Conservation (phyloP, 257 asterid species). For the Echites panduratus region DNA sequence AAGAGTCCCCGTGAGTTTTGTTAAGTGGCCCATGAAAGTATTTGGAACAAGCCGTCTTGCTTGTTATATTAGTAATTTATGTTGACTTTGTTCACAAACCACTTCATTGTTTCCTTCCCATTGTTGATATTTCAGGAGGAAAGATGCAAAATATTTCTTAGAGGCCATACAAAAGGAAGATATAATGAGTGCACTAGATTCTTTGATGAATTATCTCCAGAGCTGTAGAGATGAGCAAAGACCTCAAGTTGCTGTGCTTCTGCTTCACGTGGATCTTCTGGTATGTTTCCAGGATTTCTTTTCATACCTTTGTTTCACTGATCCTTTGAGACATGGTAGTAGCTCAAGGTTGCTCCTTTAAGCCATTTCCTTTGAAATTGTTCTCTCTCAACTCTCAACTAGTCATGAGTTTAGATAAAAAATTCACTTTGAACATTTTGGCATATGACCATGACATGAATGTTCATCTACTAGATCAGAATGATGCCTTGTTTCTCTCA, state of each 20-base stretch:
- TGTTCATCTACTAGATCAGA: neutral
- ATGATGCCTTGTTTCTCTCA: neutral
- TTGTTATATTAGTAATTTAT: neutral
- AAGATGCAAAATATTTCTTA: slow-evolving; percentile 34
- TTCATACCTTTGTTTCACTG: neutral
- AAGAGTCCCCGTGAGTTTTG: neutral
- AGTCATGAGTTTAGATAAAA: neutral
- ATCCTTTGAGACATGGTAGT: neutral
- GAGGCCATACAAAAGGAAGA: slow-evolving; percentile 44
- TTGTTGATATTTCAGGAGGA: slow-evolving; percentile 46
- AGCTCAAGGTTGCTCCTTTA: neutral
- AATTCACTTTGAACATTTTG: neutral
- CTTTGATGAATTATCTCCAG: slow-evolving; percentile 41
- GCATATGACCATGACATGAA: neutral
- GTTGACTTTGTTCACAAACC: neutral
- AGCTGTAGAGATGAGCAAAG: slow-evolving; percentile 43
- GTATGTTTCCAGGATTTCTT: slow-evolving; percentile 28
- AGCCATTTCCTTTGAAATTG: neutral
- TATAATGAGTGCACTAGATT: slow-evolving; percentile 32
- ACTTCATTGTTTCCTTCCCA: neutral
- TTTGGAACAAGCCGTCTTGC: neutral
- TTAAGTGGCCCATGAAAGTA: neutral
- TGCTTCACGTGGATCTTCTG: slow-evolving; percentile 68
- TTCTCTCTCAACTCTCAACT: neutral
- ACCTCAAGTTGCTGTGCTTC: slow-evolving; percentile 47